Conservation (phyloP, 441 rosid species). For the Erysimum cheiri region DNA sequence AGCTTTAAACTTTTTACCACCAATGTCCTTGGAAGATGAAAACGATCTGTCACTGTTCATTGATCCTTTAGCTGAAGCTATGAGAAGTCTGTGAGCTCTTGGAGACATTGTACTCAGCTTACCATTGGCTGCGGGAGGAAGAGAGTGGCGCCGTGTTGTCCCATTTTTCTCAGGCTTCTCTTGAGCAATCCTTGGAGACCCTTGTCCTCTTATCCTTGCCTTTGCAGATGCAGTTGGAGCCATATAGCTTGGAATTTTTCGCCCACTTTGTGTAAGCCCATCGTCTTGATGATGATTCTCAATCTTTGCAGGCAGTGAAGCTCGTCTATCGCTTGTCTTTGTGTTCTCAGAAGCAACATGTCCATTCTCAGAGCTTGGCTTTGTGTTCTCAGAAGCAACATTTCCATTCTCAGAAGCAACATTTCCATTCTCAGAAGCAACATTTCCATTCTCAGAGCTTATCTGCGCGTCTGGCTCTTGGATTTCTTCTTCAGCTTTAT, state of each 20-base stretch:
- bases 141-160: constrained; percentile 66
- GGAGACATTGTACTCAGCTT: constrained; percentile 62
- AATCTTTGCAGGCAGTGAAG: constrained; percentile 56
- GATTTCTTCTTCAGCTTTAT: constrained; percentile 44
- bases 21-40: constrained; percentile 63
- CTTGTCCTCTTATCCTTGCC: constrained; percentile 74
- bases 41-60: constrained; percentile 52
- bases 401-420: no score
- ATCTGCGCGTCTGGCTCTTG: constrained; percentile 41
- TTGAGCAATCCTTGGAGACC: constrained; percentile 53
- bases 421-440: no score
- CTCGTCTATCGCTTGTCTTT: constrained; percentile 64
- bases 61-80: constrained; percentile 59
- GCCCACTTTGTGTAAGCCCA: constrained; percentile 48
- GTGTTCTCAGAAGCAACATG: constrained; percentile 44
- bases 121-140: constrained; percentile 61
- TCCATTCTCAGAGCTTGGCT: constrained; percentile 50
- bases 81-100: constrained; percentile 55
- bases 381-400: constrained; percentile 19
- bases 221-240: constrained; percentile 77
- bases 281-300: constrained; percentile 55
- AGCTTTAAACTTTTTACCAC: constrained; percentile 50
- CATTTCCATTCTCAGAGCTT: constrained; percentile 22
- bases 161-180: constrained; percentile 55
- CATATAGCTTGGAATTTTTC: constrained; percentile 82